A percentile compares a stretch with the other conserved stretches of the same genome.
phyloP scores from a whole-genome alignment of 495 filamentous ascomycete genomes.

The Chlorociboria aeruginascens region DNA sequence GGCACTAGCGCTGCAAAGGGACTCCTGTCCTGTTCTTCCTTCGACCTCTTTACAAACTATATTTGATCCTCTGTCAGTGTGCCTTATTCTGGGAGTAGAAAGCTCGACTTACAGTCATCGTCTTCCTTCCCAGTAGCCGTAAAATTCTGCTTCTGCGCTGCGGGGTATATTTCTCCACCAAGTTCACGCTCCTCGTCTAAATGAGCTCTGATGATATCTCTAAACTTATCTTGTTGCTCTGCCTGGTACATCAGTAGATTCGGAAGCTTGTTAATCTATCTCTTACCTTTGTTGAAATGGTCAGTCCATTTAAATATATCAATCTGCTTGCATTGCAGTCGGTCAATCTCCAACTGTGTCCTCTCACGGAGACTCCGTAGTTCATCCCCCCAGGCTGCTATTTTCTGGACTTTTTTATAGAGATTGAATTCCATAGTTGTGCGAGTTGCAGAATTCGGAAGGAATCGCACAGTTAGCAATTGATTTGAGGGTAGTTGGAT shows the following conservation, averaged over 20 bases:
- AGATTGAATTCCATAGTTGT: constrained; percentile 15
- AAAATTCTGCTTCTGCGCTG: constrained; percentile 9
- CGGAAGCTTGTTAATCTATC: not conserved
- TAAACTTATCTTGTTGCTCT: constrained; percentile 1
- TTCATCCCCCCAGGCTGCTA: no score
- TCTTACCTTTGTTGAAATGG: not conserved
- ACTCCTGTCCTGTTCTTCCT: not conserved
- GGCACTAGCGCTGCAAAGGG: constrained; percentile 9
- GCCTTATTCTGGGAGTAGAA: not conserved
- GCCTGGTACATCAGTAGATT: not conserved
- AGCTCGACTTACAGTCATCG: constrained; percentile 15
- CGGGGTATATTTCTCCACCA: constrained; percentile 12
- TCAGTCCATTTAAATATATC: not conserved
- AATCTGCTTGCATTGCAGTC: not conserved
- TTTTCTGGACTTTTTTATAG: not conserved
- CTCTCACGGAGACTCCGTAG: no score
- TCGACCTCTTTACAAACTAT: constrained; percentile 16
- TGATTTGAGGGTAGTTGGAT: constrained; percentile 6
- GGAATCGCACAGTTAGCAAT: constrained; percentile 3
- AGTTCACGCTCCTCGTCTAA: constrained; percentile 1
- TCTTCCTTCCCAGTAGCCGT: constrained; percentile 12
- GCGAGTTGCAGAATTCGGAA: constrained; percentile 6
- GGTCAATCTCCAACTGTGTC: not conserved
- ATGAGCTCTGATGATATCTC: constrained; percentile 6
- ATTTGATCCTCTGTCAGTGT: not conserved